Base-by-base conservation (phyloP, 148 eudicot genomes). In the Mesembryanthemum crystallinum region DNA sequence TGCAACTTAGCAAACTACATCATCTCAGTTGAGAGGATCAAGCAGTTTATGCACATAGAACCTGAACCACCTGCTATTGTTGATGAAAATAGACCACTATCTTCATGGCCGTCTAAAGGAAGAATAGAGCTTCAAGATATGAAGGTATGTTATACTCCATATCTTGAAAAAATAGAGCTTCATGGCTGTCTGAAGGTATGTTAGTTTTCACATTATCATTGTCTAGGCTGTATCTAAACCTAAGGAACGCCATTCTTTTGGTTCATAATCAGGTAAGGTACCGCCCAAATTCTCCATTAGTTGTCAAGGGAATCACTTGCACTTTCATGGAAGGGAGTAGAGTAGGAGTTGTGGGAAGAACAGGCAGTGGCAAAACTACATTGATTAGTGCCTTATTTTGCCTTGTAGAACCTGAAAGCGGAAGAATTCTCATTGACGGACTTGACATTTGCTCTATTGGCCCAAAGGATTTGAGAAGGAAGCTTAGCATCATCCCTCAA, bases 401-500 rank as follows among this genome's bases (percentile, higher is more conserved):
- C 8, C 65, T 89, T 71, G 88, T 89, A 51, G 92, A 87, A 49
- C 92, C 88, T 11, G 66, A 69, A 23, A 77, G 85, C 37, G 92
- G 87, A 63, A 85, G 71, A 63, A 88, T 86, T 63, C 64, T 85
- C 23, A 65, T 89, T 64, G 92, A 89, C 60, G 83, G 85, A 11
- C 63, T 85, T 28, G 88, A 88, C 51, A 86, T 88, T 52, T 83
- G 84, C 82, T 76, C 87, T 12, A 77, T 89, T 7, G 90, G 92
- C 10, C 83, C 87, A 28, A 78, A 82, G 73, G 88, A 87, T 75
- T 61, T 89, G 20, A 67, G 92, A 43, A 71, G 76, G 54, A 85
- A 85, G 64, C 80, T 89, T 64, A 85, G 87, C 54, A 84, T 89
- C 71, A 89, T 87, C n/a, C 92, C 92, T 74, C 92, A 89, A 74